Conservation (phyloP, 768 basidiomycete species). For the Mrakia frigida region DNA sequence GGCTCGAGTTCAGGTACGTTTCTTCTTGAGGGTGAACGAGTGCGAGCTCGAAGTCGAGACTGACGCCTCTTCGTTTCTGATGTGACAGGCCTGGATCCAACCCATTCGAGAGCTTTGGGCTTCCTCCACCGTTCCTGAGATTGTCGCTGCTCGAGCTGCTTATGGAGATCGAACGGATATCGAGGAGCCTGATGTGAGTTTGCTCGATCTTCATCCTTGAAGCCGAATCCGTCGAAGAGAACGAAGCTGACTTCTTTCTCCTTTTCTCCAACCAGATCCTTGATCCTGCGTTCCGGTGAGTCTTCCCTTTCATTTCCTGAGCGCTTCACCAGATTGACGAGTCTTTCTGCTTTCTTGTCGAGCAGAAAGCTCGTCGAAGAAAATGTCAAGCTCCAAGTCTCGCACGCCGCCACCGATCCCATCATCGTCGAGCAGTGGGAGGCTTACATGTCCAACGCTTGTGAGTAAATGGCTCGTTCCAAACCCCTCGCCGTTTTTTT, state of each 20-base stretch:
- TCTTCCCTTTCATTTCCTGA: too few species aligned
- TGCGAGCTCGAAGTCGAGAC: too few species aligned
- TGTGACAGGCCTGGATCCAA: neutral
- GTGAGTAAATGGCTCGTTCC: neutral
- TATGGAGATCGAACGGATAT: conserved; percentile 1
- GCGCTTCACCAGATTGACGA: neutral
- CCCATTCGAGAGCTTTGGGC: conserved; percentile 12
- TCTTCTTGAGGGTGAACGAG: neutral
- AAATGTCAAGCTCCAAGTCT: neutral
- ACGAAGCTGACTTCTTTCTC: neutral
- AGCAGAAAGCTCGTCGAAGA: neutral
- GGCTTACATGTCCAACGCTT: conserved; percentile 5
- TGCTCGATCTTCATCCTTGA: neutral
- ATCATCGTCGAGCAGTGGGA: neutral
- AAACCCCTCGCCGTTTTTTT: too few species aligned
- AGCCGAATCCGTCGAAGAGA: neutral
- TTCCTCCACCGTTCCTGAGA: neutral
- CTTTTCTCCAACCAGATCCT: neutral
- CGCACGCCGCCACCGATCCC: neutral
- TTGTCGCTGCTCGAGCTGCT: neutral
- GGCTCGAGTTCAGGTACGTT: neutral
- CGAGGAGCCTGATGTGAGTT: neutral
- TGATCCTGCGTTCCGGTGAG: conserved; percentile 5
- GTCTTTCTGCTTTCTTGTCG: neutral
- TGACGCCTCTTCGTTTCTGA: neutral